Percentiles rank a stretch among this genome's conserved stretches.
Evolutionary conservation across 768 basidiomycete genomes (phyloP).

Genomic region (Lentinus brumalis): DNA sequence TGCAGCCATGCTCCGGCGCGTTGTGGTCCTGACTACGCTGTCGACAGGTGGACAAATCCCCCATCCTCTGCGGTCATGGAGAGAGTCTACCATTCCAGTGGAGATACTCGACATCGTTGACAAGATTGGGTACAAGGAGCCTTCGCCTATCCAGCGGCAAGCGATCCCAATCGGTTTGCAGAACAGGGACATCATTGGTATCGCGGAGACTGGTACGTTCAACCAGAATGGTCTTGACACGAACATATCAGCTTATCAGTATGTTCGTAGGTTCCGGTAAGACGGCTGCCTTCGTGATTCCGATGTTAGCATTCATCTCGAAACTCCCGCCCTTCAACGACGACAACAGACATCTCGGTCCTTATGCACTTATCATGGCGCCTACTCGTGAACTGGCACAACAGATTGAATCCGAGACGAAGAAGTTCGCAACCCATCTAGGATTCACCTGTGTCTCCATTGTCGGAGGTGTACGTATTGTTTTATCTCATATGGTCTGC

Average conservation of each 20-base stretch:
- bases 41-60: slow-evolving; percentile 85
- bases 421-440: slow-evolving; percentile 87
- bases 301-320: slow-evolving; percentile 94
- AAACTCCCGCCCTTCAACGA: slow-evolving; percentile 84
- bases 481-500: slow-evolving; percentile 3
- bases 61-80: slow-evolving; percentile 90
- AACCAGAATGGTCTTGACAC: background rate
- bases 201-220: slow-evolving; percentile 90
- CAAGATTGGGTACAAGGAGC: slow-evolving; percentile 94
- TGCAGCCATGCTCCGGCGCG: background rate
- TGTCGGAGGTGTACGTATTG: slow-evolving; percentile 83
- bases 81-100: slow-evolving; percentile 81
- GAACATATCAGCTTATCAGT: background rate
- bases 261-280: slow-evolving; percentile 84
- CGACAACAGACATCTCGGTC: slow-evolving; percentile 92
- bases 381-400: slow-evolving; percentile 99
- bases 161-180: slow-evolving; percentile 99
- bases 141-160: slow-evolving; percentile 95
- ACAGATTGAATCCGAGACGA: slow-evolving; percentile 92
- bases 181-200: slow-evolving; percentile 96
- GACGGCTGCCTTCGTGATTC: slow-evolving; percentile 97
- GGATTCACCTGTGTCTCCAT: slow-evolving; percentile 97
- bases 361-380: slow-evolving; percentile 89
- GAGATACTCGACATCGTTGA: slow-evolving; percentile 83
- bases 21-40: slow-evolving; percentile 1